Conservation (phyloP, 768 basidiomycete species). For the Mycena olivaceomarginata region DNA sequence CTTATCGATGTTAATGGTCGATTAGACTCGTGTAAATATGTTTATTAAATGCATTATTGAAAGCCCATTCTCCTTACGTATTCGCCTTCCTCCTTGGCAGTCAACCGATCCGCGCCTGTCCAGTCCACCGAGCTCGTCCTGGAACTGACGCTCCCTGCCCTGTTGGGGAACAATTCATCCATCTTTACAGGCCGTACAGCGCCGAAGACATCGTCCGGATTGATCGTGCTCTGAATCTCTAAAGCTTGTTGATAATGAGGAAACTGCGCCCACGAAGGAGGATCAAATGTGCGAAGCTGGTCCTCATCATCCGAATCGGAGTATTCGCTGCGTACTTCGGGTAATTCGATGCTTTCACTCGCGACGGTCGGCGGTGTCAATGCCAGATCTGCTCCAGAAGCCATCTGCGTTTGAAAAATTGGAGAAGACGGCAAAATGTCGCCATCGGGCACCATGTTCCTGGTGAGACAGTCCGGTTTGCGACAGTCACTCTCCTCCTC, state of each 20-base stretch:
- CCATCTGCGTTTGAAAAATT: conserved; percentile 79
- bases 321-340: conserved; percentile 97
- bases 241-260: conserved; percentile 89
- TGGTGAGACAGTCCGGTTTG: conserved; percentile 79
- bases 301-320: conserved; percentile 97
- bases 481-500: too few species aligned
- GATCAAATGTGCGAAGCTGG: conserved; percentile 80
- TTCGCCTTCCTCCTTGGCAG: conserved; percentile 87
- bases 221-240: conserved; percentile 88
- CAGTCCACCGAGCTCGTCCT: conserved; percentile 97
- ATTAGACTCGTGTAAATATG: too few species aligned
- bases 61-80: conserved; percentile 96
- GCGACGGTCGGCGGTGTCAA: conserved; percentile 70
- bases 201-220: conserved; percentile 95
- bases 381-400: conserved; percentile 75
- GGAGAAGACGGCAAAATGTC: conserved; percentile 78
- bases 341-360: conserved; percentile 92
- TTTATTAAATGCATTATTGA: too few species aligned
- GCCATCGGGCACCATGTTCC: conserved; percentile 63
- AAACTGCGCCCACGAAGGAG: conserved; percentile 94
- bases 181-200: conserved; percentile 89
- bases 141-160: conserved; percentile 89
- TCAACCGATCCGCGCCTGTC: conserved; percentile 93
- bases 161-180: conserved; percentile 93
- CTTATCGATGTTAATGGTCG: too few species aligned